Base-by-base conservation (phyloP, 139 green algal genomes). In the Chlamydomonas sphaeroides region DNA sequence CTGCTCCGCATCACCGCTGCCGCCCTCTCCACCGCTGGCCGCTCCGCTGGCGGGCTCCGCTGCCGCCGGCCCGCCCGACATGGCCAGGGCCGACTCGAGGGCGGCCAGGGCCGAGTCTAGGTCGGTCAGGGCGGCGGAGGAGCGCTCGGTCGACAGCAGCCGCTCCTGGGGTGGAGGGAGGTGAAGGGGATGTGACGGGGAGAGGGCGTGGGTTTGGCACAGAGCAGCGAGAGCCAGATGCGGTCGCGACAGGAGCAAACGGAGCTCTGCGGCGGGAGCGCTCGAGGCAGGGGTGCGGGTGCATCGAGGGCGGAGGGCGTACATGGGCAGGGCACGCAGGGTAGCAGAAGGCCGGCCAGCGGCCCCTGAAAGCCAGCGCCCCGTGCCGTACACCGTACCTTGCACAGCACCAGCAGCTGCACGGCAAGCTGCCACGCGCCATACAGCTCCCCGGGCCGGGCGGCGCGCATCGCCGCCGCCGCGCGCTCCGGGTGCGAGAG, bases 301-400 rank as follows among this genome's bases (percentile, higher is more conserved):
- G n/a, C n/a, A n/a, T n/a, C n/a, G n/a, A n/a, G n/a, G n/a, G n/a
- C n/a, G n/a, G n/a, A n/a, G n/a, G n/a, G n/a, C n/a, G n/a, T n/a
- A n/a, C n/a, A n/a, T n/a, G n/a, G n/a, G n/a, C n/a, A n/a, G n/a
- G n/a, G n/a, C n/a, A n/a, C n/a, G n/a, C n/a, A n/a, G n/a, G n/a
- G n/a, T n/a, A n/a, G n/a, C n/a, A n/a, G n/a, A n/a, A n/a, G n/a
- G n/a, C 33, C n/a, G 6, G 68, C 15, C 36, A 79, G 72, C 57
- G n/a, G 38, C 36, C n/a, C 15, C 57, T 69, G 56, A 20, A 68
- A 56, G 36, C 56, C 72, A 11, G 68, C 68, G 72, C 72, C 72
- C 68, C 2, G 38, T 57, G 72, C 72, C 72, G 72, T 68, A 79
- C 49, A 78, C n/a, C n/a, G n/a, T n/a, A n/a, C n/a, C n/a, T 62